Conservation (phyloP, 1,284 basidiomycete genomes). For the Inonotus hispidus region DNA sequence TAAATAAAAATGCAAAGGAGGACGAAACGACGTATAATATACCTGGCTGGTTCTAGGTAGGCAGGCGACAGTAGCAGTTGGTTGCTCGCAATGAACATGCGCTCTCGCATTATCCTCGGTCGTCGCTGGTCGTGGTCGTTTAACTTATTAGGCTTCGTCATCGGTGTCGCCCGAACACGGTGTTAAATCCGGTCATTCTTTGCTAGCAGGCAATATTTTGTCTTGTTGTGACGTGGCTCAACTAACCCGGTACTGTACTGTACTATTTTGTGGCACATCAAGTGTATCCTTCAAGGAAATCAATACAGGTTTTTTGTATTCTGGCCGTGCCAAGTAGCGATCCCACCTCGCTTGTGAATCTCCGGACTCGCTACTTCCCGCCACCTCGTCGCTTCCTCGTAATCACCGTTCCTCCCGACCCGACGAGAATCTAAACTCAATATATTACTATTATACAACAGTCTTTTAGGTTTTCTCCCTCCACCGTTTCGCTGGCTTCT, state of each 20-base stretch:
- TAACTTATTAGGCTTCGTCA: slow-evolving; percentile 15
- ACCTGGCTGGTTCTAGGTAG: no score
- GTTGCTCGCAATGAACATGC: background rate
- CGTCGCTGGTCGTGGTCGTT: background rate
- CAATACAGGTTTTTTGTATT: background rate
- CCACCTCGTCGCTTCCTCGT: background rate
- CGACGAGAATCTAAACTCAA: no score
- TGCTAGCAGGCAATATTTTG: background rate
- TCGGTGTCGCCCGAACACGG: slow-evolving; percentile 8
- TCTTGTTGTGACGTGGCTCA: background rate
- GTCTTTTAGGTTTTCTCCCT: background rate
- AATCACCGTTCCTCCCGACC: background rate
- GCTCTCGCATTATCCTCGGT: background rate
- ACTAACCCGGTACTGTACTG: background rate
- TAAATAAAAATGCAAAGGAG: no score
- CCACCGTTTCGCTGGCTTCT: background rate
- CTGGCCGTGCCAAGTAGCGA: no score
- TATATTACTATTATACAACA: no score
- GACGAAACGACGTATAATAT: background rate
- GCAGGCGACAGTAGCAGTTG: background rate
- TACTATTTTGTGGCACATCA: background rate
- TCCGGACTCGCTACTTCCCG: background rate
- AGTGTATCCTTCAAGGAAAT: background rate
- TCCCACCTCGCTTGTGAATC: background rate
- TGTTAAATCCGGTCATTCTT: slow-evolving; percentile 15